These are phyloP conservation scores for Ambrosia trifida DNA, from an alignment of 129 eudicot species.

Conservation along the genomic window DNA sequence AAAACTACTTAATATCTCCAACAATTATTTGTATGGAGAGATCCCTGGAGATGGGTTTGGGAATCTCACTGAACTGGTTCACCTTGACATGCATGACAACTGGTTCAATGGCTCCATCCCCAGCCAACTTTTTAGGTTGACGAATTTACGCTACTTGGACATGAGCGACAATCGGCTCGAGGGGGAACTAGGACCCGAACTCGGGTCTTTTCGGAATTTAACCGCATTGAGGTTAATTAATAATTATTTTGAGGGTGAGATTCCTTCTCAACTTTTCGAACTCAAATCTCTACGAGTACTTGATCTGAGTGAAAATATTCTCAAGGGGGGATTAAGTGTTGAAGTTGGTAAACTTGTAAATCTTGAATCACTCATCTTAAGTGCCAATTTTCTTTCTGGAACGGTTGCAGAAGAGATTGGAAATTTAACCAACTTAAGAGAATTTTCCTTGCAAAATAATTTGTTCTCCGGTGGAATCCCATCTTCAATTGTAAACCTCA, in stretches of 20 bases:
- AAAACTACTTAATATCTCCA: conserved; percentile 44
- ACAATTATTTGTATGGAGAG: conserved; percentile 34
- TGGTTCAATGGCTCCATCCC: conserved; percentile 46
- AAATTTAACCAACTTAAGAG: conserved; percentile 40
- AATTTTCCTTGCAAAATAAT: conserved; percentile 36
- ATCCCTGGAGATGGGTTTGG: conserved; percentile 42
- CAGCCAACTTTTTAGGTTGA: conserved; percentile 28
- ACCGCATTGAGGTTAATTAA: conserved; percentile 22
- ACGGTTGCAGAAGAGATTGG: conserved; percentile 42
- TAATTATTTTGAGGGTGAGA: conserved; percentile 33
- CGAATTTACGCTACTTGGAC: conserved; percentile 37
- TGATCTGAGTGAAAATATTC: conserved; percentile 37
- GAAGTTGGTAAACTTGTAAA: conserved; percentile 40
- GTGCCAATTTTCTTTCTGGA: conserved; percentile 40
- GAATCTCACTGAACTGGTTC: conserved; percentile 42
- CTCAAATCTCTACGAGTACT: conserved; percentile 40
- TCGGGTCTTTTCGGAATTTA: conserved; percentile 31
- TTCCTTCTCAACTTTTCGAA: conserved; percentile 42
- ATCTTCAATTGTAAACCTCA: conserved; percentile 35
- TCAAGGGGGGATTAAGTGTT: conserved; percentile 37
- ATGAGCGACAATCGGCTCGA: conserved; percentile 37
- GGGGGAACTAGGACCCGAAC: conserved; percentile 35
- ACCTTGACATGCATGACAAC: conserved; percentile 48
- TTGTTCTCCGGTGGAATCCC: conserved; percentile 43
- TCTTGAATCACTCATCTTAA: conserved; percentile 37